Evolutionary conservation across 2,329 filamentous ascomycete species (phyloP), one percentile per base, ranked within the genome.

Genomic region (Aureobasidium lini): DNA sequence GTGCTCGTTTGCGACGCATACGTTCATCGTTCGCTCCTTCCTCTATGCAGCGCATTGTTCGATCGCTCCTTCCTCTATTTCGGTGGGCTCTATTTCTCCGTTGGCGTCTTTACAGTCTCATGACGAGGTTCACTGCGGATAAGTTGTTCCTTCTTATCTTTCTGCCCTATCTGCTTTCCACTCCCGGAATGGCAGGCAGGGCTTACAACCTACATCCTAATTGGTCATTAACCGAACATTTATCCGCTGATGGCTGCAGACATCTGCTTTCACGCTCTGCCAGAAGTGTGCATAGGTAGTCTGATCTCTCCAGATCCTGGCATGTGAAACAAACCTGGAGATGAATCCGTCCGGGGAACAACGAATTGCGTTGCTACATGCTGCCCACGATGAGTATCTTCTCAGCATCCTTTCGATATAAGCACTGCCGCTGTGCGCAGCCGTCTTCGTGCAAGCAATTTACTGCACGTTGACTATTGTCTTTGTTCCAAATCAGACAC

Each of bases 221-320:
- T 57, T 57, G 54, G 54, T 40, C 34, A 31, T 48, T 37, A 57
- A 32, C 54, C 54, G 54, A 57, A n/a, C 52, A 46, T 56, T 57
- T 57, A 57, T 48, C 54, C 54, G 36, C 23, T 9, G 6, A 16
- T 46, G 53, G 32, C 43, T 48, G 54, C 34, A 48, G 18, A 13
- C 13, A 46, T 18, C 40, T 46, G 31, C 29, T 37, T 34, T n/a
- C 3, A 48, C 28, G 43, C 40, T 16, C 16, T 23, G 18, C 50
- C 23, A 16, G 29, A 54, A 42, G 29, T 18, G 36, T 31, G 50
- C 37, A 31, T 43, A 54, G 37, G 28, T 52, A 23, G 49, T 53
- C 10, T 57, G 34, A 48, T 39, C 43, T 57, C 53, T 48, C 43
- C 54, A 57, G 54, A 48, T 48, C 5, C 39, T 47, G 42, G 39